Evolutionary conservation across 495 filamentous ascomycete genomes (phyloP).

Genomic region (Aspergillus sclerotiicarbonarius): DNA sequence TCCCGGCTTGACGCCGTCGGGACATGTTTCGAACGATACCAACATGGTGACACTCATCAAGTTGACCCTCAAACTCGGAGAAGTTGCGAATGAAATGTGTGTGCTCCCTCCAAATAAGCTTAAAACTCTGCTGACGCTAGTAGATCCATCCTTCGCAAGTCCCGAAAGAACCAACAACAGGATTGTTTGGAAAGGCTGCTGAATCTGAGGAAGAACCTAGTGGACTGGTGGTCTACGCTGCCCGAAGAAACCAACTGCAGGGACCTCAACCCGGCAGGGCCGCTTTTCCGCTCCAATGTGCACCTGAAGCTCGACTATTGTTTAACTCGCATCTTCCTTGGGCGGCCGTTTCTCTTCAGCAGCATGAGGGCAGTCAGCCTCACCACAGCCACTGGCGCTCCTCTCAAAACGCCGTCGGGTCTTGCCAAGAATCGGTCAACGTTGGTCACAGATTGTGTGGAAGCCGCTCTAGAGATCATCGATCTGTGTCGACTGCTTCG

Average conservation of each 20-base stretch:
- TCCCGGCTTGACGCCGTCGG: constrained; percentile 34
- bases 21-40: constrained; percentile 41
- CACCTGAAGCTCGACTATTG: constrained; percentile 52
- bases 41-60: constrained; percentile 49
- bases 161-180: constrained; percentile 40
- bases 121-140: constrained; percentile 1
- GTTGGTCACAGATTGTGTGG: constrained; percentile 48
- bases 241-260: constrained; percentile 44
- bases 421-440: constrained; percentile 40
- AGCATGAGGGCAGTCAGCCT: constrained; percentile 35
- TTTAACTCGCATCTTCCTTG: constrained; percentile 47
- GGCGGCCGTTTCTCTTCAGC: constrained; percentile 50
- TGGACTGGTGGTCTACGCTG: constrained; percentile 51
- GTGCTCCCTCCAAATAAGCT: constrained; percentile 2
- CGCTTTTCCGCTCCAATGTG: constrained; percentile 46
- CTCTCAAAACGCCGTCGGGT: constrained; percentile 34
- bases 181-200: constrained; percentile 45
- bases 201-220: constrained; percentile 38
- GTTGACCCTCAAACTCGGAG: constrained; percentile 44
- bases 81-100: constrained; percentile 47
- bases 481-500: constrained; percentile 47
- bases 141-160: constrained; percentile 38
- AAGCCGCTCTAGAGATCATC: constrained; percentile 50
- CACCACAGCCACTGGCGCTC: constrained; percentile 18
- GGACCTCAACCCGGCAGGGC: constrained; percentile 38